Percentiles rank a stretch among this genome's conserved stretches.
Conservation (phyloP, 768 basidiomycete species). For the Epithele typhae region DNA sequence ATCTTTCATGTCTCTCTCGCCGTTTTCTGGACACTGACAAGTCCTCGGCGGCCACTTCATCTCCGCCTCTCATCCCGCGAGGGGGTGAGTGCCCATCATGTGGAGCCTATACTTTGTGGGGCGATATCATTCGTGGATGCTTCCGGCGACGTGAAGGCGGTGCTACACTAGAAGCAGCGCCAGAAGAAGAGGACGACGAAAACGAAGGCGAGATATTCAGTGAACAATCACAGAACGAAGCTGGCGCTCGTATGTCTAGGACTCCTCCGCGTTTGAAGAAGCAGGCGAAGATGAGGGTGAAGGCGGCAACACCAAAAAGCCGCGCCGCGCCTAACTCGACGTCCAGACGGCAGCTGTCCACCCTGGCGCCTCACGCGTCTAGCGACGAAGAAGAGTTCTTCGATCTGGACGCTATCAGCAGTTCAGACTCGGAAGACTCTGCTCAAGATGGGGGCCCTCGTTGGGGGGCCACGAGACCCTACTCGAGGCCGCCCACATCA, state of each 20-base stretch:
- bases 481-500: too few species aligned
- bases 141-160: slow-evolving; percentile 45
- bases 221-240: not conserved
- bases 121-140: slow-evolving; percentile 60
- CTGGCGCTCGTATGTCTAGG: not conserved
- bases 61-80: slow-evolving; percentile 46
- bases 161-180: slow-evolving; percentile 27
- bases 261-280: not conserved
- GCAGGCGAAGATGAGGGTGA: too few species aligned
- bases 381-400: slow-evolving; percentile 6
- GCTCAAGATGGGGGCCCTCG: slow-evolving; percentile 5
- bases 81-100: slow-evolving; percentile 59
- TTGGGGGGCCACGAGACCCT: not conserved
- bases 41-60: not conserved
- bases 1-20: slow-evolving; percentile 52
- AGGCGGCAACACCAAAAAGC: not conserved
- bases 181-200: slow-evolving; percentile 29
- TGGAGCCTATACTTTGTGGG: slow-evolving; percentile 56
- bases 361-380: not conserved
- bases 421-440: slow-evolving; percentile 8
- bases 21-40: slow-evolving; percentile 34
- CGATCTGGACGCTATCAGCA: slow-evolving; percentile 10
- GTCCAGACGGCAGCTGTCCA: not conserved
- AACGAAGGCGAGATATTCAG: slow-evolving; percentile 1
- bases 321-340: not conserved